Base-by-base conservation (phyloP, 2,329 filamentous ascomycete species). In the Exophiala xenobiotica region DNA sequence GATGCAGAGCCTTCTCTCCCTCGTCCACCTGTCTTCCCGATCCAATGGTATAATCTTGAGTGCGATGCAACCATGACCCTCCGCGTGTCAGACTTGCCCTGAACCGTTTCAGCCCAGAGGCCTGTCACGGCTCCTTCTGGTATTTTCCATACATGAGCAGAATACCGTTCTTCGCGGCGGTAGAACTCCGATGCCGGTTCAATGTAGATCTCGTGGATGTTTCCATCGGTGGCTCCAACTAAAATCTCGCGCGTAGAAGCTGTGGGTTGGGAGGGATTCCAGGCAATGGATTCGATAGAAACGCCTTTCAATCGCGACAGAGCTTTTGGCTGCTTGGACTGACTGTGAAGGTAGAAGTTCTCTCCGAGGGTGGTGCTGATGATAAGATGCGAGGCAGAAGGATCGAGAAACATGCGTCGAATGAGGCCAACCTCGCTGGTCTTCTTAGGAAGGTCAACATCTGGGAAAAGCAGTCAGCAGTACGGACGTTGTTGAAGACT, bases 341-440 rank as follows among this genome's bases (percentile, higher is more conserved):
- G 92, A 8, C 90, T 92, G 69, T 99, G 93, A 7, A 99, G 86
- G 70, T 99, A 99, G 75, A 91, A 99, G 73, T 95, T 97, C 70
- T 99, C 93, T 67, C 90, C 90, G 33, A 90, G 81, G 4, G 90
- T 87, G 2, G 93, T 99, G 67, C 87, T 90, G 61, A 99, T 84
- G 59, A 99, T 82, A 22, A 99, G 78, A 73, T 99, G 93, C 4
- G 90, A 96, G 22, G 93, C 93, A 8, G 92, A 96, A 22, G 93
- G 92, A 66, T 99, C 93, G 65, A 99, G 87, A 74, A 99, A 99
- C 81, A 99, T 90, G 74, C 88, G 89, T 62, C 88, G 86, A 65
- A 99, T 97, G 46, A 96, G 81, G 61, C 93, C 93, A 53, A 93
- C 82, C 69, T 99, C 92, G 29, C 89, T 86, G 12, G 89, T 83